Base-by-base conservation (phyloP, 2,329 filamentous ascomycete genomes). In the Apiospora arundinis region DNA sequence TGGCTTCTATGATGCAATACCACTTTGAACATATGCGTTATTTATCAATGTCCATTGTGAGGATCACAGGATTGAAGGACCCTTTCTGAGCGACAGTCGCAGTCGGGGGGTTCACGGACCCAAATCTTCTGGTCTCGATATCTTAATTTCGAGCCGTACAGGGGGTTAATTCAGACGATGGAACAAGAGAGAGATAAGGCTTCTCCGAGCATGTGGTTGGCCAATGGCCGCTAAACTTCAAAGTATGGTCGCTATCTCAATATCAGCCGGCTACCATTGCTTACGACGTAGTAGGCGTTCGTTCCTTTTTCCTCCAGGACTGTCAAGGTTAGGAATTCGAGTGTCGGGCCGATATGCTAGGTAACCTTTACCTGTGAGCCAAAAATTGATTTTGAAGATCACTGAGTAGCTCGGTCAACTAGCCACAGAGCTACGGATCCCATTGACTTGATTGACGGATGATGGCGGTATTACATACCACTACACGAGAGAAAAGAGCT, bases 101-200 rank as follows among this genome's bases (percentile, higher is more conserved):
- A 16, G 28, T 37, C 28, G 16, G 7, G 52, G 18, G 6, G 28
- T 16, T 16, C 49, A 56, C 14, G 49, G 49, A 2, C 52, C 52
- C 28, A 28, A 37, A 60, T 37, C 52, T 28, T 37, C 16, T n/a
- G 52, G 28, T 37, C 11, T 60, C 3, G 18, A 37, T 60, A n/a
- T 37, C 28, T 21, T 56, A 28, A n/a, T 21, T 60, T n/a, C 28
- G 28, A 16, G 52, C 52, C 56, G 56, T 63, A 40, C 56, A 37
- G 56, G 56, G 32, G 56, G 18, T 60, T 12, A 18, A n/a, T 40
- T 40, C 28, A 63, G 28, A 32, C 56, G 56, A 63, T n/a, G 56
- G 32, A 18, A 63, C 56, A 8, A 63, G 56, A n/a, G 45, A 48
- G 9, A 63, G 56, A 63, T 63, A 63, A 63, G 56, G 56, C 16